Evolutionary conservation across 176 grass and related monocot genomes (phyloP), one percentile per base, ranked within the genome.

Genomic region (Rhynchospora breviuscula): DNA sequence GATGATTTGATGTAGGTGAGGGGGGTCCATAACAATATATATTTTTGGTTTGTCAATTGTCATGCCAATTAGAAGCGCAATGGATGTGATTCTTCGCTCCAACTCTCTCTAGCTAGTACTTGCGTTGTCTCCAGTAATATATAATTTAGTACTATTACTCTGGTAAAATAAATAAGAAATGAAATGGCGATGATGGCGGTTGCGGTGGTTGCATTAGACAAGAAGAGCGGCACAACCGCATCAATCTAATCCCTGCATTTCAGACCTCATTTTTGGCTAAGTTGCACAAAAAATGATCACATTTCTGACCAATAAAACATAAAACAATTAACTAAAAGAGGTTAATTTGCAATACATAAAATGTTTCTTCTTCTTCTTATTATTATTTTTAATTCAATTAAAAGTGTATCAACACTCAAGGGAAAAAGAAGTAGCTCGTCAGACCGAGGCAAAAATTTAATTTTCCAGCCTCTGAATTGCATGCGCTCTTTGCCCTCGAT

Each of bases 161-260:
- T 29, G 57, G 1, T 3, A 62, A 11, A 11, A 49, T 5, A 51
- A 49, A 74, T 51, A 74, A 14, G 46, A 10, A 4, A 13, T 25
- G n/a, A 60, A 22, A 75, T 23, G 49, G 57, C 29, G 29, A 25
- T 57, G 59, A 63, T 81, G 58, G 59, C 5, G 14, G 79, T 81
- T 43, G 12, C 64, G 79, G 79, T 81, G 5, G 79, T 81, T 81
- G 59, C 10, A 81, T 81, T 65, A 81, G 79, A 66, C 79, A 81
- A 81, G 79, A 81, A 81, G 52, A 25, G 59, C 78, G 35, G 3
- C 15, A 35, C 7, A 19, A n/a, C 8, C 53, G 35, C 48, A 80
- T 40, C 15, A 61, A 80, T 80, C 78, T 17, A 80, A 60, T 6
- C 53, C 29, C 25, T 80, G 6, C 1, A 11, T 80, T 62, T 62